phyloP scores from a whole-genome alignment of 2,329 filamentous ascomycete species.

The Sporothrix schenckii region DNA sequence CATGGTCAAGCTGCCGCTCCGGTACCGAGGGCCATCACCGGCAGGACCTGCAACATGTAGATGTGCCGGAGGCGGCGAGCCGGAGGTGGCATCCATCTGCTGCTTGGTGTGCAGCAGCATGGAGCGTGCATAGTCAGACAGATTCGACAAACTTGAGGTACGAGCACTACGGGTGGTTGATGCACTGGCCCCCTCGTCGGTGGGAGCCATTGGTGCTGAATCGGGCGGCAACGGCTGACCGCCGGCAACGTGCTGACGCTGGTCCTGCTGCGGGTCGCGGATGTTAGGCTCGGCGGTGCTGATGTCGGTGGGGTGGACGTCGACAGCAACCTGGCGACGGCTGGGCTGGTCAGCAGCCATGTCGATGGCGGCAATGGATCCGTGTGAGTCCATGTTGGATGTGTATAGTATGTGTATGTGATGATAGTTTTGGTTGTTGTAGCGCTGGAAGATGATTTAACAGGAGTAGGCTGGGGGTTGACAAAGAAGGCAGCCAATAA shows the following conservation, averaged over 20 bases:
- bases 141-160: conserved; percentile 39
- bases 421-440: no score
- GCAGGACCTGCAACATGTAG: conserved; percentile 31
- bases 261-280: conserved; percentile 21
- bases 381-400: conserved; percentile 9
- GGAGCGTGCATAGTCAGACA: conserved; percentile 56
- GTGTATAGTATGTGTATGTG: not conserved
- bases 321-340: conserved; percentile 10
- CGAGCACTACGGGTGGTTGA: not conserved
- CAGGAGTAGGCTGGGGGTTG: not conserved
- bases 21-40: not conserved
- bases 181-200: not conserved
- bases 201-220: not conserved
- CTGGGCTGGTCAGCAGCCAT: conserved; percentile 9
- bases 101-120: conserved; percentile 68
- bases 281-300: not conserved
- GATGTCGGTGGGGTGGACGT: conserved; percentile 1
- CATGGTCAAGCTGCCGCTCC: not conserved
- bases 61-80: conserved; percentile 44
- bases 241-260: conserved; percentile 22
- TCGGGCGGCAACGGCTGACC: conserved; percentile 17
- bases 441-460: no score
- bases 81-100: conserved; percentile 63
- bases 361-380: conserved; percentile 12
- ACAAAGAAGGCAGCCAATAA: not conserved